A percentile compares a stretch with the other conserved stretches of the same genome.
phyloP scores from a whole-genome alignment of 179 eudicot species.

The Vitellaria paradoxa region DNA sequence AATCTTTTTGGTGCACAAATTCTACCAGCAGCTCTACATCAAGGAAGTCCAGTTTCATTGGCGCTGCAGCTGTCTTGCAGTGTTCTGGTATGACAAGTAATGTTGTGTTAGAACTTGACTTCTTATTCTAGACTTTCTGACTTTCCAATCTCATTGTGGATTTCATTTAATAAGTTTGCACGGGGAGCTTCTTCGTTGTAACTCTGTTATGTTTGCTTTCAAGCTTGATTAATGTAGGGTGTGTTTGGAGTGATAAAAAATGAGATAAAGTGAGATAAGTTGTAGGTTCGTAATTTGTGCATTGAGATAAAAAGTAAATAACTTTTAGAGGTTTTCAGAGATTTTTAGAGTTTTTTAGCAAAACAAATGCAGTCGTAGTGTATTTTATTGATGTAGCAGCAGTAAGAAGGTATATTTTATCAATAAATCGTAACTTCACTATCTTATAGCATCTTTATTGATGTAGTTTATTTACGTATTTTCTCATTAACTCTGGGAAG shows the following conservation, averaged over 20 bases:
- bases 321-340: no score
- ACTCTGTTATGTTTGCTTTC: background rate
- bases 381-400: no score
- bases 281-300: no score
- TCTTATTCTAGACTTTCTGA: background rate
- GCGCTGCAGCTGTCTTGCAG: constrained; percentile 99
- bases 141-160: background rate
- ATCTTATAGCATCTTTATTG: no score
- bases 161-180: constrained; percentile 1
- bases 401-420: no score
- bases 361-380: background rate
- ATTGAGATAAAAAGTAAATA: no score
- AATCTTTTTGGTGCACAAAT: constrained; percentile 71
- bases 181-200: constrained; percentile 7
- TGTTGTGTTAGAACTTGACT: background rate
- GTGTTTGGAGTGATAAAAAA: no score
- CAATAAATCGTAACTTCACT: no score
- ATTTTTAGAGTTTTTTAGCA: no score
- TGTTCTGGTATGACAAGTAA: constrained; percentile 60
- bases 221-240: background rate
- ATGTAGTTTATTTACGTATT: no score
- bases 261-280: no score
- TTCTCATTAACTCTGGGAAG: no score
- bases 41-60: constrained; percentile 72
- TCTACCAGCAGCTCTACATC: constrained; percentile 65